A percentile compares a stretch with the other conserved stretches of the same genome.
Evolutionary conservation across 202 grass and related monocot species (phyloP).

Genomic region (Schoenoplectus triqueter): DNA sequence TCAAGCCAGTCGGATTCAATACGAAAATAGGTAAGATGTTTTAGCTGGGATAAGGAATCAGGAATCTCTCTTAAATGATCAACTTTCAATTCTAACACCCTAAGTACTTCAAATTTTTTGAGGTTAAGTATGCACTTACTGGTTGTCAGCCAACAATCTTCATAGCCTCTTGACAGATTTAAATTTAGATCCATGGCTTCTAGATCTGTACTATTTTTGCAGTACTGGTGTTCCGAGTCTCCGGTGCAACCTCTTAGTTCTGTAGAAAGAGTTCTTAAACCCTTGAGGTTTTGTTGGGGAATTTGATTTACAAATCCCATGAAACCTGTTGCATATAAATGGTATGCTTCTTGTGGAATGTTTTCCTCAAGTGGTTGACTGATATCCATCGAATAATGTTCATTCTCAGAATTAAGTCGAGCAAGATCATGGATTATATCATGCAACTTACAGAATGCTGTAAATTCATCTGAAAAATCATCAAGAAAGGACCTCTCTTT

Average conservation of each 20-base stretch:
- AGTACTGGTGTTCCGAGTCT: neutral
- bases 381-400: conserved; percentile 7
- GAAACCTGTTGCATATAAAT: conserved; percentile 29
- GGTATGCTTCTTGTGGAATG: neutral
- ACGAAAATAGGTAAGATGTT: conserved; percentile 37
- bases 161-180: neutral
- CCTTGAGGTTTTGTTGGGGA: neutral
- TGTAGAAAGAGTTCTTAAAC: conserved; percentile 9
- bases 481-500: conserved; percentile 36
- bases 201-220: neutral
- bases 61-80: neutral
- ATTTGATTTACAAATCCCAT: conserved; percentile 13
- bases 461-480: neutral
- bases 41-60: conserved; percentile 13
- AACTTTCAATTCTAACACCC: neutral
- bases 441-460: conserved; percentile 31
- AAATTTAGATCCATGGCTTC: neutral
- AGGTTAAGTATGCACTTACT: neutral
- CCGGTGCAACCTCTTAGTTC: neutral
- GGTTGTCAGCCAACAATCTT: neutral
- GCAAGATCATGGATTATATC: conserved; percentile 41
- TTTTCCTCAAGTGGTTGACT: neutral
- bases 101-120: neutral
- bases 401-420: conserved; percentile 6
- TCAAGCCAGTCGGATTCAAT: neutral